Evolutionary conservation across 2,329 filamentous ascomycete species (phyloP), one percentile per base, ranked within the genome.

Genomic region (Sclerotinia spermophila): DNA sequence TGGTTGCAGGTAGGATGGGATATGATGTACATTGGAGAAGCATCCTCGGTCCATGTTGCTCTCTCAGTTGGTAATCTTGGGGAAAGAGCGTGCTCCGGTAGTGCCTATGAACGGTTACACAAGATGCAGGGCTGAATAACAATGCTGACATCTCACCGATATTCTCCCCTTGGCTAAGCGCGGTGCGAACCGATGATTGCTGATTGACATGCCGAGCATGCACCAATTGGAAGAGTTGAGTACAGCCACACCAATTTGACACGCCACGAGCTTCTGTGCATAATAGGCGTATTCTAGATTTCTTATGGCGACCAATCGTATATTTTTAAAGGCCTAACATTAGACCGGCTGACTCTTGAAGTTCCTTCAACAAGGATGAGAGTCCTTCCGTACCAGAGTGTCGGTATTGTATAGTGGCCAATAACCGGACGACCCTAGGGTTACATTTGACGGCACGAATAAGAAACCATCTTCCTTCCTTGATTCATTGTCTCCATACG

Each of bases 161-260:
- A 35, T 62, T n/a, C 42, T 45, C 27, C 42, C 60, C 60, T 45
- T 45, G 11, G 42, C 60, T 45, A 62, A 62, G 60, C 27, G 60
- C 60, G 60, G 60, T 33, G 60, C 60, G 60, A 62, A 42, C 60
- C 60, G 60, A 62, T 21, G 10, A 35, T 45, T 35, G 60, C 60
- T 38, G 27, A 33, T 33, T 35, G 27, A 48, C 30, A 62, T 62
- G 60, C 40, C 42, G 19, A 62, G 60, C 42, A 61, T 62, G 60
- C 60, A 45, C 60, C 42, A 62, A 44, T 61, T 45, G 27, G 15
- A 44, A 21, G 42, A 40, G 17, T 7, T 44, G 33, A 13, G 19
- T 61, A 5, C 19, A 45, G 59, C 40, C 40, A 61, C 59, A 24
- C 59, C 59, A 45, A 62, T 62, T 17, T 24, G 27, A 45, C 21